Evolutionary conservation across 306 rosid genomes (phyloP), one percentile per base, ranked within the genome.

Genomic region (Canavalia gladiata): DNA sequence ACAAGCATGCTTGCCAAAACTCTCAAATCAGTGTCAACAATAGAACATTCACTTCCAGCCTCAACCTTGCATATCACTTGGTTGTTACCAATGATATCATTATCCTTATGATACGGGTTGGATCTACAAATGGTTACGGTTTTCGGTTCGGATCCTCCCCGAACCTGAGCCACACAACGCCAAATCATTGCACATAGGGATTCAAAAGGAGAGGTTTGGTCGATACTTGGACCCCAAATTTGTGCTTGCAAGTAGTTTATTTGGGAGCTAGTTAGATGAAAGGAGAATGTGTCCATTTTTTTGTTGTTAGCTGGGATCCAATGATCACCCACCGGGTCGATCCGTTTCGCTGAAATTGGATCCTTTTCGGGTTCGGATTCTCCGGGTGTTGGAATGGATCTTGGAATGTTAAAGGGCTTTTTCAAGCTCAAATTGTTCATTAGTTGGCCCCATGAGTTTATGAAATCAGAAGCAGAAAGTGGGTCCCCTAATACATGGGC

Each of bases 401-500:
- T 74, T 67, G 88, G 78, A 7, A 66, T 45, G 75, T 85, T 85
- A 37, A 33, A 13, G 63, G 59, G 72, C 12, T 49, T 65, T 12
- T 59, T 54, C 28, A 73, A 59, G 42, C 1, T 54, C 68, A 76
- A 18, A 29, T 74, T 77, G 1, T 79, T 13, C 63, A 88, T 57
- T n/a, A 54, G 6, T 29, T 13, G 75, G 43, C 87, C 83, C 86
- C 84, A 87, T 8, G 62, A 33, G 31, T 84, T 93, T 34, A 90
- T 87, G 75, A 82, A 93, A 1, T 89, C 86, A 2, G 92, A 63
- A 65, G 92, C 87, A 8, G 90, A 75, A 76, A 83, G 68, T 1
- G 87, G 87, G 77, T 91, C 97, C 58, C 99, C 97, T 0, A 95
- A 63, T 25, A 90, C 46, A 80, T 93, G 97, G 41, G 97, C 90